Percentiles rank a stretch among this genome's conserved stretches.
phyloP scores from a whole-genome alignment of 805 yeast species.

The Candida arabinofermentans region DNA sequence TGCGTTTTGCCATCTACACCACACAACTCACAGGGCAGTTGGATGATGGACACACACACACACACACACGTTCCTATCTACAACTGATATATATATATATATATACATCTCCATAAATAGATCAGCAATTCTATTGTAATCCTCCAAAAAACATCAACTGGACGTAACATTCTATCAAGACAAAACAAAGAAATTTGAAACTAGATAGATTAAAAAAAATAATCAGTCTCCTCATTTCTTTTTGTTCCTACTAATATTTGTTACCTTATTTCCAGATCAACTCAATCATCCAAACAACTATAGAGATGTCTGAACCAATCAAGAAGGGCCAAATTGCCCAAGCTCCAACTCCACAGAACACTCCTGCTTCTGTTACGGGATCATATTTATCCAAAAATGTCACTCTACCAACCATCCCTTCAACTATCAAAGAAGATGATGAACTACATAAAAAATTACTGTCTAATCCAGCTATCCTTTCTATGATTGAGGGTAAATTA shows the following conservation, averaged over 20 bases:
- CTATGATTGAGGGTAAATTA: constrained; percentile 86
- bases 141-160: no score
- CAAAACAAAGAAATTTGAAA: no score
- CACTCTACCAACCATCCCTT: constrained; percentile 56
- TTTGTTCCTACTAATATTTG: background rate
- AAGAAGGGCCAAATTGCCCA: constrained; percentile 76
- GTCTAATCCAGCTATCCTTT: constrained; percentile 74
- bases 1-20: no score
- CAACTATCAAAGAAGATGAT: constrained; percentile 72
- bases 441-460: constrained; percentile 37
- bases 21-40: no score
- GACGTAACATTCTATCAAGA: no score
- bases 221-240: no score
- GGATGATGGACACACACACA: no score
- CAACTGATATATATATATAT: no score
- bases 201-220: no score
- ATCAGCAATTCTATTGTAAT: no score
- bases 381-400: constrained; percentile 59
- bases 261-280: background rate
- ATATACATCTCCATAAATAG: no score
- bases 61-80: no score
- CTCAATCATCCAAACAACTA: background rate
- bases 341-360: constrained; percentile 98
- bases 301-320: constrained; percentile 79
- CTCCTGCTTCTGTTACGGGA: constrained; percentile 83